Percentiles rank a stretch among this genome's conserved stretches.
Evolutionary conservation across 2,329 filamentous ascomycete species (phyloP).

Genomic region (Cylindrodendrum hubeiense): DNA sequence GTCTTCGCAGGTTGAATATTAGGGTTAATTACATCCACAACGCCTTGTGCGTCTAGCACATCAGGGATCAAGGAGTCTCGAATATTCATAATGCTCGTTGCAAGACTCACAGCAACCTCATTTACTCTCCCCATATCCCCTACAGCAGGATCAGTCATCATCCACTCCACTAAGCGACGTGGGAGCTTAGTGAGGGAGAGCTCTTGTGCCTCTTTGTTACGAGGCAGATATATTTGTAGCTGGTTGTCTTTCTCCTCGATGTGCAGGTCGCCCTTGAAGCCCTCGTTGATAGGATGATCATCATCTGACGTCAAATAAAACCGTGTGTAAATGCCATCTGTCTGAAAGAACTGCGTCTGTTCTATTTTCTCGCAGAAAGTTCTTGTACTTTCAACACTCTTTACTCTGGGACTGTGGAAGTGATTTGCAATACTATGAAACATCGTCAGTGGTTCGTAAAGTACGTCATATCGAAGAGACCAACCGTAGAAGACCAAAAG

Average conservation of each 20-base stretch:
- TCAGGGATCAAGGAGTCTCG: slow-evolving; percentile 4
- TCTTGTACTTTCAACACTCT: slow-evolving; percentile 7
- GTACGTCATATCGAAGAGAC: neutral
- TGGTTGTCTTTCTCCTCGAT: slow-evolving; percentile 30
- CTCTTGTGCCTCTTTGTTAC: slow-evolving; percentile 36
- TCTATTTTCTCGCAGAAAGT: neutral
- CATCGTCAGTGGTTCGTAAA: slow-evolving; percentile 12
- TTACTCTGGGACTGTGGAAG: slow-evolving; percentile 35
- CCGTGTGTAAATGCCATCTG: neutral
- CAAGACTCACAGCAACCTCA: slow-evolving; percentile 34
- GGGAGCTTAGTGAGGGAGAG: slow-evolving; percentile 35
- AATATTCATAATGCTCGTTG: slow-evolving; percentile 30
- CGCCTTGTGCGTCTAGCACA: slow-evolving; percentile 18
- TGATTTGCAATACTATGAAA: slow-evolving; percentile 35
- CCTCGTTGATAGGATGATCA: slow-evolving; percentile 2
- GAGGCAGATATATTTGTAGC: slow-evolving; percentile 31
- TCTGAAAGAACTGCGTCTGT: neutral
- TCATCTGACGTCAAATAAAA: neutral
- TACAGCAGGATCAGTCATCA: slow-evolving; percentile 38
- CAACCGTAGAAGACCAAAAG: slow-evolving; percentile 36
- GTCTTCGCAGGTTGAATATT: no score
- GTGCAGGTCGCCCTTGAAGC: neutral
- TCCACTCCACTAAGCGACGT: slow-evolving; percentile 39
- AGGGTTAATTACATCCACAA: no score
- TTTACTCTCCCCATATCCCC: slow-evolving; percentile 9